Evolutionary conservation across 2,329 filamentous ascomycete species (phyloP).

Genomic region (Spiromastix sp.): DNA sequence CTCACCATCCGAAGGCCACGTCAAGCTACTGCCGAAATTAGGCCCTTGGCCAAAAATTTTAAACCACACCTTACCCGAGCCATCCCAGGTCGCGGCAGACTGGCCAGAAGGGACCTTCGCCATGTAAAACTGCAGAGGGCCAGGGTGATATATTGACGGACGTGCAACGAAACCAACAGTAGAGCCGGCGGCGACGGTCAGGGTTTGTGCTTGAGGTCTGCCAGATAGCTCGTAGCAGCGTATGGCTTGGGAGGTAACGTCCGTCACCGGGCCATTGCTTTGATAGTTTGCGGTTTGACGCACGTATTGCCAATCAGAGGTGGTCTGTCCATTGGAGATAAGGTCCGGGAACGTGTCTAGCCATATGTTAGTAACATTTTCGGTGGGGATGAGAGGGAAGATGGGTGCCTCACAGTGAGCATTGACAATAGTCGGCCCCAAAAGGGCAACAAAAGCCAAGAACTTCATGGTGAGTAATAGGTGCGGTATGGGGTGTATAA

Average conservation of each 20-base stretch:
- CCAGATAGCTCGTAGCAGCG: constrained; percentile 8
- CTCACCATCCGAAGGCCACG: constrained; percentile 6
- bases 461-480: constrained; percentile 2
- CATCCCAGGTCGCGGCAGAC: constrained; percentile 5
- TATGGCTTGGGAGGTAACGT: constrained; percentile 8
- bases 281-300: constrained; percentile 5
- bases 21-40: background rate
- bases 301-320: constrained; percentile 5
- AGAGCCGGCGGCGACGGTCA: constrained; percentile 8
- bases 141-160: constrained; percentile 47
- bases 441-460: background rate
- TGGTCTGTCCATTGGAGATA: constrained; percentile 3
- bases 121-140: constrained; percentile 45
- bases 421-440: constrained; percentile 1
- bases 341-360: constrained; percentile 6
- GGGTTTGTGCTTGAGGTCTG: constrained; percentile 21
- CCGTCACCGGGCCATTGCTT: constrained; percentile 3
- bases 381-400: background rate
- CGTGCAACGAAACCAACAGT: constrained; percentile 25
- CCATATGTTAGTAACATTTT: background rate
- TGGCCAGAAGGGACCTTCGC: constrained; percentile 36
- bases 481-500: too few species aligned
- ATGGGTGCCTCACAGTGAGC: background rate
- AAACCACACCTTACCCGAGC: constrained; percentile 5
- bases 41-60: constrained; percentile 6